Base-by-base conservation (phyloP, 495 filamentous ascomycete species). In the Neurospora cerealis region DNA sequence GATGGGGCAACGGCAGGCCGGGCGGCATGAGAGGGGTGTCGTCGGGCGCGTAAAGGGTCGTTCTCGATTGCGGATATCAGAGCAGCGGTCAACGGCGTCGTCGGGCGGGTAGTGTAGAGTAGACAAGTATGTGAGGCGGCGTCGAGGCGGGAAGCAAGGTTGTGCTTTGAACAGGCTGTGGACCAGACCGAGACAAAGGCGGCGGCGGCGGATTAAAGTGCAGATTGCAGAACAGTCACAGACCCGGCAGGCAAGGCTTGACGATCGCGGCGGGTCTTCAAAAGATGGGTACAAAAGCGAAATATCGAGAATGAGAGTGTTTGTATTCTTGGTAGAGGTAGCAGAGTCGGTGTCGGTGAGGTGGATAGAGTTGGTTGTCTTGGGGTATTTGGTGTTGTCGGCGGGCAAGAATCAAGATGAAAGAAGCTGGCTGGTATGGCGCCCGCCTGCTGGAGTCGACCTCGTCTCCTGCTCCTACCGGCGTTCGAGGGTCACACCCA, bases 1-100 rank as follows among this genome's bases (percentile, higher is more conserved):
- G 73, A 72, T 69, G 73, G 42, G 74, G 73, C 66, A 76, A 46
- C 21, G 69, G 72, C 74, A 72, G 71, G 72, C 79, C 71, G 76
- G 62, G 73, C 71, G 78, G 78, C 79, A 81, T 81, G 75, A 75
- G 74, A 69, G 70, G 36, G 72, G 54, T 10, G 54, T 66, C 24
- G 54, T 66, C 28, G 54, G 54, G 24, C 54, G 54, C 54, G 24
- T 19, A 34, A 19, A 66, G 28, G 54, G 54, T 66, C 54, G 13
- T 66, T 36, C 13, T 66, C 54, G 28, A 66, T 66, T 32, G 28
- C 54, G 28, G 24, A 66, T 62, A 62, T 32, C 13, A 66, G 48
- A 60, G 24, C 54, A 66, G 54, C 54, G 54, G 28, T 66, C 54
- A 66, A 66, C 54, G 54, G 54, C 32, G 24, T 66, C 54, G 24